phyloP scores from a whole-genome alignment of 2,329 filamentous ascomycete genomes.

The Fusarium secorum region DNA sequence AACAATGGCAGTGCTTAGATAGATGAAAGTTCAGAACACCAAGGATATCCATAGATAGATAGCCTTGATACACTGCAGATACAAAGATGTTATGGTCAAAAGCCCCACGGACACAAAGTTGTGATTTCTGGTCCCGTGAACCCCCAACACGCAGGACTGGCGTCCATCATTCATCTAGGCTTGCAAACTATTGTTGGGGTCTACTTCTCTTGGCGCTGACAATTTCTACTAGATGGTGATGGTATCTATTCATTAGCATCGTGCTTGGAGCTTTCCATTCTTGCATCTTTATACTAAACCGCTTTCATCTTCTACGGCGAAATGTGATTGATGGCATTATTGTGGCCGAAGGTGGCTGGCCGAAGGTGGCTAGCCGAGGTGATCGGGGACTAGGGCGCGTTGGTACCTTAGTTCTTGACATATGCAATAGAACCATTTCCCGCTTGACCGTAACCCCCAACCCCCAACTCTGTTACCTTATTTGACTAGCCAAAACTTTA shows the following conservation, averaged over 20 bases:
- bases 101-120: fast-evolving
- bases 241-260: not conserved
- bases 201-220: not conserved
- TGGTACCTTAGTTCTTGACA: not conserved
- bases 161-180: not conserved
- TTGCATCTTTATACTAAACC: not conserved
- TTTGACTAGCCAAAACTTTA: not conserved
- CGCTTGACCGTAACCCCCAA: not conserved
- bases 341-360: fast-evolving
- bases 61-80: not conserved
- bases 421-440: not conserved
- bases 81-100: fast-evolving
- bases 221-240: not conserved
- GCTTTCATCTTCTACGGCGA: not conserved
- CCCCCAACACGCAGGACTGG: not conserved
- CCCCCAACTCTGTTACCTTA: not conserved
- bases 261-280: fast-evolving
- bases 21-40: not conserved
- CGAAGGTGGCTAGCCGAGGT: not conserved
- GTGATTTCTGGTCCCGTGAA: no score
- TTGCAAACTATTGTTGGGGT: not conserved
- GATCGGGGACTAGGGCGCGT: not conserved
- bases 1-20: not conserved
- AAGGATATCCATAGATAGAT: not conserved
- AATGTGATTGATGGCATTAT: not conserved